Base-by-base conservation (phyloP, 2,329 filamentous ascomycete genomes). In the Sarocladiaceae sp. region DNA sequence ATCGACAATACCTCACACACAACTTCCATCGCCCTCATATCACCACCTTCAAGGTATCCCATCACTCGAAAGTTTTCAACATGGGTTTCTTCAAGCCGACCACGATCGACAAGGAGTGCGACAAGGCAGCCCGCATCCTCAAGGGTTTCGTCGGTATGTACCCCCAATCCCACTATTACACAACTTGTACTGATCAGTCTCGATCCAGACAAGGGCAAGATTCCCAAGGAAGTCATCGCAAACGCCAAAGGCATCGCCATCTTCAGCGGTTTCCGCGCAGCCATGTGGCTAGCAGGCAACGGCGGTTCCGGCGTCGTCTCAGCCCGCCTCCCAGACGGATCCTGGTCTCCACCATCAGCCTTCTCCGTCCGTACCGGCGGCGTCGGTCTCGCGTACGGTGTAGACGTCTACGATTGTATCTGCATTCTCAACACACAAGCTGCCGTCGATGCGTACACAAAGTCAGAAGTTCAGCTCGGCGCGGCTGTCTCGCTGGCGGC, bases 361-460 rank as follows among this genome's bases (percentile, higher is more conserved):
- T 87, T 90, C 61, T 75, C 88, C 64, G 76, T 88, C 28, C 85
- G 88, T 62, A 88, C 86, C 0, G 78, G 84, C 1, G 83, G 83
- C 8, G 74, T 88, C 4, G 86, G 86, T 0, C 85, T 90, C 60
- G 74, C 89, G 44, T 79, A 83, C 3, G 87, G 86, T 3, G 78
- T 89, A 4, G 86, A 90, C 64, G 86, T 90, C 17, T 89, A 89
- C 69, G 86, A 90, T 62, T 88, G 85, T 59, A 85, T 90, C 23
- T 79, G 87, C 22, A 81, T 90, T 23, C 86, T 90, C 61, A 88
- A 88, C 64, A 84, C 81, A 0, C 74, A 79, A 25, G 75, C 81
- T 51, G 86, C 86, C 2, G 68, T 90, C 39, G 78, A 84, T 31
- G 84, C 84, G 0, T 90, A 89, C 65, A 83, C 82, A 46, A 79